These are phyloP conservation scores for Skeletonema marinoi DNA, from an alignment of 108 stramenopile genomes.

Conservation along the genomic window DNA sequence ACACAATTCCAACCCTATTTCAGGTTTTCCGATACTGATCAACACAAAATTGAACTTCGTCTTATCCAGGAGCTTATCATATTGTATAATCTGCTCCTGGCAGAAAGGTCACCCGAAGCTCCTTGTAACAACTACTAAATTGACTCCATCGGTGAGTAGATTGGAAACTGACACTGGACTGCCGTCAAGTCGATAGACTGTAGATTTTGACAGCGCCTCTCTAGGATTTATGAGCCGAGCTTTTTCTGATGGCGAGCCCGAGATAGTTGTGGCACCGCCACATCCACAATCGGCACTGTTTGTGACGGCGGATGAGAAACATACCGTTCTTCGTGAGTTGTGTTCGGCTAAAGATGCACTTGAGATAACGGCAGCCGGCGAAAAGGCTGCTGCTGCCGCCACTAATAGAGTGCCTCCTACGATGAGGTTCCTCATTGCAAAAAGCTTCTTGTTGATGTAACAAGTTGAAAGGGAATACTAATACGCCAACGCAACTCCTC, in stretches of 20 bases:
- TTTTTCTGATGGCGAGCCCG: constrained; percentile 41
- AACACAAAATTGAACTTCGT: constrained; percentile 49
- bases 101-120: constrained; percentile 85
- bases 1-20: constrained; percentile 54
- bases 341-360: not conserved
- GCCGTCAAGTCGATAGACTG: constrained; percentile 48
- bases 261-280: constrained; percentile 18
- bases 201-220: constrained; percentile 38
- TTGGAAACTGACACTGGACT: constrained; percentile 34
- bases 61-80: constrained; percentile 58
- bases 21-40: constrained; percentile 74
- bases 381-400: not conserved
- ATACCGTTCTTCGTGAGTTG: not conserved
- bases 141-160: constrained; percentile 25
- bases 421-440: not conserved
- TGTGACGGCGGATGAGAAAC: not conserved
- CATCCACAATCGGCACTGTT: constrained; percentile 16
- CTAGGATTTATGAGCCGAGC: constrained; percentile 50
- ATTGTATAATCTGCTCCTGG: constrained; percentile 84
- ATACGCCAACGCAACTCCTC: no score
- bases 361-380: not conserved
- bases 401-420: not conserved
- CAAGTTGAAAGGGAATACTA: no score
- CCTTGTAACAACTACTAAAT: constrained; percentile 65
- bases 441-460: no score